Evolutionary conservation across 1,284 basidiomycete species (phyloP), one percentile per base, ranked within the genome.

Genomic region (Ceratobasidium sp.): DNA sequence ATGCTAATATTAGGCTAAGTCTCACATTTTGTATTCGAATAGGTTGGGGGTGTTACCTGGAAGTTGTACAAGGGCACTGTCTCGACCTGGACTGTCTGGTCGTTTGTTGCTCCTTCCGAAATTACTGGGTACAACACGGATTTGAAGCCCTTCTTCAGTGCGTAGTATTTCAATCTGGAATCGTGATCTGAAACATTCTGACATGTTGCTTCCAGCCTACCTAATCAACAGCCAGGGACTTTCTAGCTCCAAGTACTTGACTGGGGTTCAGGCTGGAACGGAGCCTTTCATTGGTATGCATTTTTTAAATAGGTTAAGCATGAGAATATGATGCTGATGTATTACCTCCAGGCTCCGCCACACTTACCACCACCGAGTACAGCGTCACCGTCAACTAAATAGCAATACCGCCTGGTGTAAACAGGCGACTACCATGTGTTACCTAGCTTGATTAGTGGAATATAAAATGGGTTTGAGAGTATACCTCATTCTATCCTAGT

Each of bases 61-160:
- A 78, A 74, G 23, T 78, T 83, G 49, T 82, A 78, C 77, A 81
- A 80, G 74, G 82, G 82, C 50, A 78, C 77, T 11, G 81, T 83
- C 18, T 75, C 75, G 21, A 81, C 79, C 32, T 83, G 81, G 81
- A 81, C 79, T 30, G 80, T 82, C 55, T 80, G 81, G 75, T 82
- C 82, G 1, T 83, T 81, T 54, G 69, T 73, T 21, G 28, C 73
- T 13, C 18, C 67, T n/a, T 66, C 62, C 0, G 74, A 83, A 76
- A 79, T 81, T 58, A 81, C 79, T 35, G 78, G 77, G 75, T 82
- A 80, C 75, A 80, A 80, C 72, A 73, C 76, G 23, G 81, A 83
- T 44, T 77, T 82, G 49, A 81, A 81, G 71, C 78, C 78, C 5
- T 83, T 82, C 79, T 76, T 82, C 74, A 81, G 82, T 82, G 67